These are phyloP conservation scores for Exobasidium rhododendri DNA, from an alignment of 1,284 basidiomycete species.

Conservation along the genomic window DNA sequence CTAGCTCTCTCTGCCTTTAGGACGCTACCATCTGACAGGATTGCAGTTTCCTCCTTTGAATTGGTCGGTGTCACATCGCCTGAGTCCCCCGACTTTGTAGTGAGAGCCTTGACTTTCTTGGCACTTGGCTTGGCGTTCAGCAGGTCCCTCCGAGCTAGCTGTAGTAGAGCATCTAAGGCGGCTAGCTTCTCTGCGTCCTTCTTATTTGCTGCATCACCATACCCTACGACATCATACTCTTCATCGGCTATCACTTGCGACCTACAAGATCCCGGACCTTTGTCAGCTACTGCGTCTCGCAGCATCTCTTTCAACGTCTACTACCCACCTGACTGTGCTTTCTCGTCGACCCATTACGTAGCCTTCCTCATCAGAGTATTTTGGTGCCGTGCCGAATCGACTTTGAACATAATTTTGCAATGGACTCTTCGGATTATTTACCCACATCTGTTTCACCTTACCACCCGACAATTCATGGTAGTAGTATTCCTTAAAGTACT, in stretches of 20 bases:
- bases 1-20: slow-evolving; percentile 74
- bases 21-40: slow-evolving; percentile 10
- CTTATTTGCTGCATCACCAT: slow-evolving; percentile 66
- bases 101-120: background rate
- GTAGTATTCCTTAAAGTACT: slow-evolving; percentile 34
- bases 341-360: slow-evolving; percentile 33
- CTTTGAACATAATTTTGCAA: slow-evolving; percentile 36
- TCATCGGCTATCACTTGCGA: slow-evolving; percentile 23
- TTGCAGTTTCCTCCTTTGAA: slow-evolving; percentile 17
- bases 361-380: slow-evolving; percentile 32
- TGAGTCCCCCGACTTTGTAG: background rate
- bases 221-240: slow-evolving; percentile 53
- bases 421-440: slow-evolving; percentile 46
- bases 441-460: slow-evolving; percentile 31
- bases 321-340: slow-evolving; percentile 23
- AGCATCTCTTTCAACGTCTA: background rate
- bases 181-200: slow-evolving; percentile 65
- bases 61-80: slow-evolving; percentile 21
- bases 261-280: background rate
- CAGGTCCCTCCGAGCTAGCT: slow-evolving; percentile 11
- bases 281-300: background rate
- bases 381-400: slow-evolving; percentile 29
- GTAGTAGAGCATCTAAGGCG: slow-evolving; percentile 50
- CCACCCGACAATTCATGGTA: slow-evolving; percentile 29
- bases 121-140: slow-evolving; percentile 4